Base-by-base conservation (phyloP, 2,329 filamentous ascomycete species). In the Thielaviopsis ethacetica region DNA sequence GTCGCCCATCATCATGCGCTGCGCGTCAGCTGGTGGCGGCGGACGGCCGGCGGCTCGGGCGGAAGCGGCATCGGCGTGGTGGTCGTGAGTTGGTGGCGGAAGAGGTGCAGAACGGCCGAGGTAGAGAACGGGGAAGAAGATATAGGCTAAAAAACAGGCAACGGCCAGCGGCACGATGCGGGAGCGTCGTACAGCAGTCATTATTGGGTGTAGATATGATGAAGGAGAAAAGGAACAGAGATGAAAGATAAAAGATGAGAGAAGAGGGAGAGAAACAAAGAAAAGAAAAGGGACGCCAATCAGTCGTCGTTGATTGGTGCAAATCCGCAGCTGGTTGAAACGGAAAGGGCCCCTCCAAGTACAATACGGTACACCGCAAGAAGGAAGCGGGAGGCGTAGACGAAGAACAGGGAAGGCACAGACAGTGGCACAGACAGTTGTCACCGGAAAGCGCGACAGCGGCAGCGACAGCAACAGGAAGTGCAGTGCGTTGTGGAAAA, bases 41-140 rank as follows among this genome's bases (percentile, higher is more conserved):
- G 24, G 52, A 19, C 13, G 9, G 57, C 24, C 13, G 53, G 24
- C 26, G 34, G 22, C 9, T 22, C 12, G 27, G 53, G 41, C 9
- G 44, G 47, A 26, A 26, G 3, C 24, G 24, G 24, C 24, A 26
- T 26, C 21, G 21, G 38, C 24, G 22, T 26, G 12, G 54, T 19
- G 24, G 22, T n/a, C 17, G 17, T 6, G 19, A 13, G 44, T 13
- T 9, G n/a, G 44, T 38, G 47, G 22, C 15, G 9, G 19, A 22
- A 27, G 24, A 12, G 30, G 13, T 27, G 27, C 6, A 24, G 22
- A 19, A 4, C 15, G n/a, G 53, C 30, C n/a, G 22, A 53, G n/a
- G 21, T 57, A 60, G 30, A 61, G 19, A 26, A 59, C 15, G 15
- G 59, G 59, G 3, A 59, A 17, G 10, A 56, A 54, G 41, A 62